phyloP scores from a whole-genome alignment of 306 rosid species.

The Corylus avellana region DNA sequence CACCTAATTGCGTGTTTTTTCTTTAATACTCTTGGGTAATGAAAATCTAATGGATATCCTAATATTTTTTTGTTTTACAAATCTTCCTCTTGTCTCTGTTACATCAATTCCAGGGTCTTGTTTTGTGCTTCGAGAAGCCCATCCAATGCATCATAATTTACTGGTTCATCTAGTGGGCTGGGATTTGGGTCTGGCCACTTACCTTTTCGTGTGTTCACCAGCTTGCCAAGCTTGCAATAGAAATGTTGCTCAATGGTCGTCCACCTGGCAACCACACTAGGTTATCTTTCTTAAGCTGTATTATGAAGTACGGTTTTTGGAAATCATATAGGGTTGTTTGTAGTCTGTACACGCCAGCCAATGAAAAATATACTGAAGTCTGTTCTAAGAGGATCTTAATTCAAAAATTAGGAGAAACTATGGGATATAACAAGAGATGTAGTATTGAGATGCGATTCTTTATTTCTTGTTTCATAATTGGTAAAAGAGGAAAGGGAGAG shows the following conservation, averaged over 20 bases:
- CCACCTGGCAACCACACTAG: neutral
- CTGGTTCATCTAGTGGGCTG: neutral
- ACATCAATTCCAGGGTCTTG: neutral
- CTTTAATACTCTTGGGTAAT: neutral
- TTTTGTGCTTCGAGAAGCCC: slow-evolving; percentile 1
- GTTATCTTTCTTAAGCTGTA: neutral
- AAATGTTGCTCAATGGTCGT: neutral
- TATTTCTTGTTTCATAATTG: neutral
- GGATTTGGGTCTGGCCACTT: neutral
- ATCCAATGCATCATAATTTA: neutral
- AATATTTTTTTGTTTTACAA: neutral
- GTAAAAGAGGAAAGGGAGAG: neutral
- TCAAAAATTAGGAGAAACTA: neutral
- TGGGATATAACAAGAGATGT: neutral
- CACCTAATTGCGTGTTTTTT: neutral
- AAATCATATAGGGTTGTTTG: neutral
- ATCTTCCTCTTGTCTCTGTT: neutral
- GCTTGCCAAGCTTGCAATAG: neutral
- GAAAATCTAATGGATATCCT: neutral
- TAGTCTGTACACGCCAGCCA: neutral
- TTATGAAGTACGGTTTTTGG: neutral
- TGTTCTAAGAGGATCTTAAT: neutral
- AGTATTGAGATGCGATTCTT: neutral
- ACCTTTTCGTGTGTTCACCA: neutral
- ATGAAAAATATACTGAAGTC: neutral